Conservation (phyloP, 2,329 filamentous ascomycete genomes). For the Herpotrichia juniperi region DNA sequence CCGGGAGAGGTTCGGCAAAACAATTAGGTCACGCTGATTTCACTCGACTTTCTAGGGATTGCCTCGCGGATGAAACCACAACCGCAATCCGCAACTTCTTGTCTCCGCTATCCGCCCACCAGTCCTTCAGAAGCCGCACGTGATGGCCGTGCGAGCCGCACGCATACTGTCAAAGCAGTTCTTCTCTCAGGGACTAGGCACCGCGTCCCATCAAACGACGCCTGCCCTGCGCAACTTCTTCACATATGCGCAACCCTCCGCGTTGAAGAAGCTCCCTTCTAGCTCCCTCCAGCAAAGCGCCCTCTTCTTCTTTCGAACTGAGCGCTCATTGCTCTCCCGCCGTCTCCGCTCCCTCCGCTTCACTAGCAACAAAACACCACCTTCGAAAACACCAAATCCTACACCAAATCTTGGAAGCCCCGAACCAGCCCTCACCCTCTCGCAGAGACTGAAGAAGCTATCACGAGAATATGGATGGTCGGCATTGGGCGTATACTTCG, state of each 20-base stretch:
- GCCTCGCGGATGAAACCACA: conserved; percentile 15
- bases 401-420: conserved; percentile 49
- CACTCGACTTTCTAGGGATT: background rate
- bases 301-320: conserved; percentile 21
- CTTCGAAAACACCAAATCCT: conserved; percentile 42
- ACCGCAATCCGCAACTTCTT: conserved; percentile 8
- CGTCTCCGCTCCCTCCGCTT: conserved; percentile 43
- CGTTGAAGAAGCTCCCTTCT: conserved; percentile 10
- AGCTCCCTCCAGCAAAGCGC: conserved; percentile 20
- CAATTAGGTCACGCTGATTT: too few species aligned
- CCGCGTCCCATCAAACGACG: conserved; percentile 15
- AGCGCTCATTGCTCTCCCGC: conserved; percentile 27
- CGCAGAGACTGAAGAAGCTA: conserved; percentile 78
- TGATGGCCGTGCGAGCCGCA: conserved; percentile 33
- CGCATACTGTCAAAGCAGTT: conserved; percentile 31
- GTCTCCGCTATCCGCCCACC: background rate
- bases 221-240: conserved; percentile 34
- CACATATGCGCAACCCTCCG: conserved; percentile 22
- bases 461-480: conserved; percentile 94
- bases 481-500: conserved; percentile 88
- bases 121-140: conserved; percentile 4
- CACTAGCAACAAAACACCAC: conserved; percentile 39
- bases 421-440: conserved; percentile 60
- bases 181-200: conserved; percentile 20
- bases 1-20: too few species aligned